Conservation (phyloP, 257 asterid genomes). For the Eustoma russellianum region DNA sequence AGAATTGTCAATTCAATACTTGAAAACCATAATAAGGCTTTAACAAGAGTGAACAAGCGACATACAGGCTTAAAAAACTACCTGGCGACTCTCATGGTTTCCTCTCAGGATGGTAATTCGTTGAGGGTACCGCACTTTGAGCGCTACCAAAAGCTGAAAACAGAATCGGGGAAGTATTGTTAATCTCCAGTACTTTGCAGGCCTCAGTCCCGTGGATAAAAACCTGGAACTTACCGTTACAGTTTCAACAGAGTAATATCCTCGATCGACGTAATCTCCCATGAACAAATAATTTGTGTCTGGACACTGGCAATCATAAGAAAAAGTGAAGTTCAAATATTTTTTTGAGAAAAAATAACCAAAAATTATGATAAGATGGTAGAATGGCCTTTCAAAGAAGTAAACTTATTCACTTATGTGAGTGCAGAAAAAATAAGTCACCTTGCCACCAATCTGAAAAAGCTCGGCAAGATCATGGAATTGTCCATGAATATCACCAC, state of each 20-base stretch:
- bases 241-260: slow-evolving; percentile 82
- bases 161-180: not conserved
- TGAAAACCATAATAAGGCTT: not conserved
- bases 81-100: slow-evolving; percentile 80
- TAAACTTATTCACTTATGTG: not conserved
- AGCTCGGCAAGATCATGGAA: slow-evolving; percentile 90
- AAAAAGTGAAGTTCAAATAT: slow-evolving; percentile 8
- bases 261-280: slow-evolving; percentile 92
- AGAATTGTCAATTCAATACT: not conserved
- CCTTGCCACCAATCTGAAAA: slow-evolving; percentile 81
- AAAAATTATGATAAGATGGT: not conserved
- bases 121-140: slow-evolving; percentile 44
- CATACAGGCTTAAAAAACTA: slow-evolving; percentile 10
- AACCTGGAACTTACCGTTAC: slow-evolving; percentile 44
- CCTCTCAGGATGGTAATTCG: slow-evolving; percentile 61
- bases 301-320: slow-evolving; percentile 56
- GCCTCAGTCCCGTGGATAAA: not conserved
- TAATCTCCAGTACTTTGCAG: too few species aligned
- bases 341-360: not conserved
- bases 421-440: slow-evolving; percentile 8
- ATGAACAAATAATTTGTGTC: slow-evolving; percentile 80
- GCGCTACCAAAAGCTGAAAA: slow-evolving; percentile 42
- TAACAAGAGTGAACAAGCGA: not conserved
- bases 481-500: slow-evolving; percentile 89
- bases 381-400: not conserved